Evolutionary conservation across 1,284 basidiomycete species (phyloP).

Genomic region (Mycena citricolor): DNA sequence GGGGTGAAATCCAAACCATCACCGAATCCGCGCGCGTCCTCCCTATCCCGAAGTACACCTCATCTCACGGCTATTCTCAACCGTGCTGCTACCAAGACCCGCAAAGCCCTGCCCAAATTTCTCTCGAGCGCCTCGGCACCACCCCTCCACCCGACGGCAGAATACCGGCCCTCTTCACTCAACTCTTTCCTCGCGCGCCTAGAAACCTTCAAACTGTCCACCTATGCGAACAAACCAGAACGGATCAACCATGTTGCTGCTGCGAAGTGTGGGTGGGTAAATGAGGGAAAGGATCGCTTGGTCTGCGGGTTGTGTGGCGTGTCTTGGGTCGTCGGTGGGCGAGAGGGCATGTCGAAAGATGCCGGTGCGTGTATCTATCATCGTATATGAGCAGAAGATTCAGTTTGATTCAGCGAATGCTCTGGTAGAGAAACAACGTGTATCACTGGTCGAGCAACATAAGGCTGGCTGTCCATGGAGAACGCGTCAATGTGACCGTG

Average conservation of each 20-base stretch:
- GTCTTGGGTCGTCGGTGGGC: conserved; percentile 69
- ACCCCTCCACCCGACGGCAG: conserved; percentile 43
- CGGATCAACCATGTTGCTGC: conserved; percentile 75
- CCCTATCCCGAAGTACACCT: conserved; percentile 53
- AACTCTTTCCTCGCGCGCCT: conserved; percentile 70
- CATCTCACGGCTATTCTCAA: conserved; percentile 66
- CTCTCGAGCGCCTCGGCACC: conserved; percentile 29
- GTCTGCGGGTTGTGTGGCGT: conserved; percentile 66
- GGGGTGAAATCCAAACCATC: conserved; percentile 55
- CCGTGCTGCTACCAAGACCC: conserved; percentile 59
- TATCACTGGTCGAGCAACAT: conserved; percentile 63
- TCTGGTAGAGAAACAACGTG: conserved; percentile 69
- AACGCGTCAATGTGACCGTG: conserved; percentile 73
- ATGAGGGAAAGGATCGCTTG: conserved; percentile 73
- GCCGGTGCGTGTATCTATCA: conserved; percentile 58
- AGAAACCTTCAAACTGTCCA: conserved; percentile 71
- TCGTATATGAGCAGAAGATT: conserved; percentile 23
- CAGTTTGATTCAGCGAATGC: conserved; percentile 48
- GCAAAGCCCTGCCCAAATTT: conserved; percentile 45
- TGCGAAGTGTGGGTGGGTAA: conserved; percentile 75
- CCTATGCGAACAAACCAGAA: conserved; percentile 74
- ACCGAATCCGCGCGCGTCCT: conserved; percentile 31
- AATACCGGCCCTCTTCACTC: conserved; percentile 76
- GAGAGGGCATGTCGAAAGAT: conserved; percentile 66
- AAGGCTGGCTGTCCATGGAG: conserved; percentile 83